A percentile compares a stretch with the other conserved stretches of the same genome.
Evolutionary conservation across 2,329 filamentous ascomycete genomes (phyloP).

Genomic region (Fusarium pilosicola): DNA sequence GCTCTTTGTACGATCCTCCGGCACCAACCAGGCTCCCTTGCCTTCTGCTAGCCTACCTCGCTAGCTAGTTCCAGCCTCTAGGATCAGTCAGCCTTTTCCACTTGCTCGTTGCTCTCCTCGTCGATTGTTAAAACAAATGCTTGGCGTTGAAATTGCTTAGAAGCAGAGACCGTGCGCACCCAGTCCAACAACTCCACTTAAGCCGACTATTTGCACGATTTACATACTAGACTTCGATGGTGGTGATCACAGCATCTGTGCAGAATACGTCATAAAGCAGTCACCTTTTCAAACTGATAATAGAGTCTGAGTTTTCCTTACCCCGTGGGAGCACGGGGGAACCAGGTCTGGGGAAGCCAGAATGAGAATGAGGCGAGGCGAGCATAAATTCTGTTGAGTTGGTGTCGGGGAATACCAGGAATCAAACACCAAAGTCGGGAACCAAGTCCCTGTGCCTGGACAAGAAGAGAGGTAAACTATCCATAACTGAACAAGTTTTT

Average conservation of each 20-base stretch:
- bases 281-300: constrained; percentile 1
- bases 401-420: background rate
- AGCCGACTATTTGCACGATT: constrained; percentile 29
- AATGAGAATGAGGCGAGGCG: background rate
- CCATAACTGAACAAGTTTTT: constrained; percentile 34
- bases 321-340: background rate
- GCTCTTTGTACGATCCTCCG: constrained; percentile 30
- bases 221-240: constrained; percentile 36
- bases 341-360: constrained; percentile 1
- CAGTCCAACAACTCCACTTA: constrained; percentile 10
- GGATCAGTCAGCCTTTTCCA: background rate
- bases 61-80: background rate
- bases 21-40: constrained; percentile 16
- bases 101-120: background rate
- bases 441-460: constrained; percentile 32
- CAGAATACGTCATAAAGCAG: constrained; percentile 35
- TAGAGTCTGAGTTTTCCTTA: background rate
- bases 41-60: background rate
- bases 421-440: constrained; percentile 1
- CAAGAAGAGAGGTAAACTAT: constrained; percentile 29
- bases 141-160: constrained; percentile 18
- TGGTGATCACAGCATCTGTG: constrained; percentile 12
- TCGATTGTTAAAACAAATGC: constrained; percentile 8
- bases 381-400: background rate
- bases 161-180: constrained; percentile 31